Percentiles rank a stretch among this genome's conserved stretches.
phyloP scores from a whole-genome alignment of 805 yeast genomes.

The Kuraishia capsulata region DNA sequence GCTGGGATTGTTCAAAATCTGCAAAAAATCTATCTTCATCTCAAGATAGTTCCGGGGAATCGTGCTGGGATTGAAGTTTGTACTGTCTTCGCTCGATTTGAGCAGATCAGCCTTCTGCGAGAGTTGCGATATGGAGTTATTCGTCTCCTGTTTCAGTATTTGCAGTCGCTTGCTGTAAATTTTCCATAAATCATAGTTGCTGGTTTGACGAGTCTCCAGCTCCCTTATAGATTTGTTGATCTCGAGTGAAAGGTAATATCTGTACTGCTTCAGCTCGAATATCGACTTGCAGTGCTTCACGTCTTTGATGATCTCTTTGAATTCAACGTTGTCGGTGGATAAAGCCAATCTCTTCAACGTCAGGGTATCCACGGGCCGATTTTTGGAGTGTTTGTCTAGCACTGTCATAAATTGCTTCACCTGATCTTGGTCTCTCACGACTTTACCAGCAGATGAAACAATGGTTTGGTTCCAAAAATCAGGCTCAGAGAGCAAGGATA shows the following conservation, averaged over 20 bases:
- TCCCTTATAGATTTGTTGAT: conserved; percentile 29
- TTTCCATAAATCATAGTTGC: conserved; percentile 8
- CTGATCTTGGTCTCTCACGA: conserved; percentile 64
- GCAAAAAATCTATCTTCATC: conserved; percentile 24
- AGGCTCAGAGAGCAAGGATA: conserved; percentile 50
- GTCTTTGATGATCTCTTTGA: conserved; percentile 28
- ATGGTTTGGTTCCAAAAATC: conserved; percentile 69
- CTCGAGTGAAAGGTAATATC: conserved; percentile 38
- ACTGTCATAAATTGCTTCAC: conserved; percentile 66
- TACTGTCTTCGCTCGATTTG: neutral
- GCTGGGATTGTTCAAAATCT: conserved; percentile 38
- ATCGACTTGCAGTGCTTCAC: conserved; percentile 23
- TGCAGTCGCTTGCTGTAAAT: conserved; percentile 12
- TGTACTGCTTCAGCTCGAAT: conserved; percentile 37
- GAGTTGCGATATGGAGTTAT: conserved; percentile 2
- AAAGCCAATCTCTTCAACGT: conserved; percentile 24
- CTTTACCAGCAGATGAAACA: conserved; percentile 48
- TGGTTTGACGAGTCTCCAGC: conserved; percentile 16
- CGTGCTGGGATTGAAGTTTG: conserved; percentile 2
- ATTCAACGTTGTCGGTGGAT: conserved; percentile 28
- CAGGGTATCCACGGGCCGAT: conserved; percentile 5
- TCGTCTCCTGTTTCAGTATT: conserved; percentile 7
- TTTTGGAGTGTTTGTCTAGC: conserved; percentile 50
- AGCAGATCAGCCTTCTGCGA: neutral
- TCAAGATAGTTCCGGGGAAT: conserved; percentile 6